These are phyloP conservation scores for Epichloe sylvatica DNA, from an alignment of 2,329 filamentous ascomycete genomes.

Conservation along the genomic window DNA sequence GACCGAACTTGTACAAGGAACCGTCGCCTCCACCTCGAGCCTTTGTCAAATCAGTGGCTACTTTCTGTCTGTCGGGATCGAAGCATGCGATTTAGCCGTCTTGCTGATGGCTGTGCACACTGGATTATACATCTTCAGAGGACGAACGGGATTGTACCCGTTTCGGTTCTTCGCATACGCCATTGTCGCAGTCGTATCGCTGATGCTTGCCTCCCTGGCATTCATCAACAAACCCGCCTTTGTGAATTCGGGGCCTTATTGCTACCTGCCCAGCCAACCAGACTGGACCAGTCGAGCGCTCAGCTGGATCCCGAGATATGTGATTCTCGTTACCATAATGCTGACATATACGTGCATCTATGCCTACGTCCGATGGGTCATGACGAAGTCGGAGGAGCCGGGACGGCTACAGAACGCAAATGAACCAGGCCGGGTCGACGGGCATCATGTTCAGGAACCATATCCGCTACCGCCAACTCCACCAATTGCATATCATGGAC, in stretches of 20 bases:
- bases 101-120: conserved; percentile 63
- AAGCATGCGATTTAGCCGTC: conserved; percentile 57
- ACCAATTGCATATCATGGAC: conserved; percentile 19
- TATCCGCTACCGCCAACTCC: conserved; percentile 16
- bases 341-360: conserved; percentile 57
- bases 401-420: conserved; percentile 1
- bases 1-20: conserved; percentile 39
- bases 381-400: conserved; percentile 24
- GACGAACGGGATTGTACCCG: conserved; percentile 52
- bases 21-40: conserved; percentile 32
- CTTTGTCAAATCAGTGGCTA: conserved; percentile 60
- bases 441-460: neutral
- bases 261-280: conserved; percentile 52
- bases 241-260: conserved; percentile 50
- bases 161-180: conserved; percentile 48
- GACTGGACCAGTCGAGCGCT: conserved; percentile 56
- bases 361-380: conserved; percentile 41
- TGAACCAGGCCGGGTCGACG: conserved; percentile 4
- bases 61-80: conserved; percentile 50
- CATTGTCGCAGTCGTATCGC: conserved; percentile 42
- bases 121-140: conserved; percentile 53
- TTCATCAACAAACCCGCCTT: conserved; percentile 48
- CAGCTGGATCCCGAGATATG: conserved; percentile 60
- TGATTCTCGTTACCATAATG: conserved; percentile 52
- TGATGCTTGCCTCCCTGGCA: conserved; percentile 46